Percentiles rank a stretch among this genome's conserved stretches.
phyloP scores from a whole-genome alignment of 164 flowering plant species.

The Paratinospora sagittata region DNA sequence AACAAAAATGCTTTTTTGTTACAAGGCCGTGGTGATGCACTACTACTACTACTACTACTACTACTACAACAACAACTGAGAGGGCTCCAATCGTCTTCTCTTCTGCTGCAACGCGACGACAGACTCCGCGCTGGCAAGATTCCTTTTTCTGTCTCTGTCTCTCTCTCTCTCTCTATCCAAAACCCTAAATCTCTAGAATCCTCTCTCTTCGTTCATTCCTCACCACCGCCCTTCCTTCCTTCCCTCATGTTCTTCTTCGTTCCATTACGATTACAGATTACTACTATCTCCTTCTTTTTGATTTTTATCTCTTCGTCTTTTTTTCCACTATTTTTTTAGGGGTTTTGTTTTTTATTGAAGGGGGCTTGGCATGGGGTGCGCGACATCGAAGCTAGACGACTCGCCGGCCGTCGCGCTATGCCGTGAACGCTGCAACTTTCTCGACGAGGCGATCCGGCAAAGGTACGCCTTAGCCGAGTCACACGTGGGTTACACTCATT shows the following conservation, averaged over 20 bases:
- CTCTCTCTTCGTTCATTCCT: not conserved
- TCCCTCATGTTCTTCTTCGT: not conserved
- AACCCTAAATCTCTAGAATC: not conserved
- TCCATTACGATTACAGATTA: too few species aligned
- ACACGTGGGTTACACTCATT: too few species aligned
- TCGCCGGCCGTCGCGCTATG: too few species aligned
- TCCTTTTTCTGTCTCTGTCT: slow-evolving; percentile 13
- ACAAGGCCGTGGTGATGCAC: too few species aligned
- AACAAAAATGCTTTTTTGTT: not conserved
- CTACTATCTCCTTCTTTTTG: too few species aligned
- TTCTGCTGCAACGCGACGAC: slow-evolving; percentile 40
- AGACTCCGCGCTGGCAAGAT: too few species aligned
- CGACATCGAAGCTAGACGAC: slow-evolving; percentile 61
- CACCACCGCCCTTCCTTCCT: not conserved
- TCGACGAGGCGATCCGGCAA: too few species aligned
- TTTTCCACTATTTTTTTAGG: not conserved
- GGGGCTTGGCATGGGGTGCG: slow-evolving; percentile 53
- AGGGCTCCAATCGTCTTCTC: too few species aligned
- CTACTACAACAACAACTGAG: too few species aligned
- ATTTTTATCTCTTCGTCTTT: not conserved
- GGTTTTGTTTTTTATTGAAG: not conserved
- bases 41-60: too few species aligned
- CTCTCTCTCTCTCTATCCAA: not conserved
- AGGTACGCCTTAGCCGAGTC: too few species aligned
- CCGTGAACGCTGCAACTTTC: too few species aligned